Conservation (phyloP, 805 yeast species). For the Ogataea pilisensis region DNA sequence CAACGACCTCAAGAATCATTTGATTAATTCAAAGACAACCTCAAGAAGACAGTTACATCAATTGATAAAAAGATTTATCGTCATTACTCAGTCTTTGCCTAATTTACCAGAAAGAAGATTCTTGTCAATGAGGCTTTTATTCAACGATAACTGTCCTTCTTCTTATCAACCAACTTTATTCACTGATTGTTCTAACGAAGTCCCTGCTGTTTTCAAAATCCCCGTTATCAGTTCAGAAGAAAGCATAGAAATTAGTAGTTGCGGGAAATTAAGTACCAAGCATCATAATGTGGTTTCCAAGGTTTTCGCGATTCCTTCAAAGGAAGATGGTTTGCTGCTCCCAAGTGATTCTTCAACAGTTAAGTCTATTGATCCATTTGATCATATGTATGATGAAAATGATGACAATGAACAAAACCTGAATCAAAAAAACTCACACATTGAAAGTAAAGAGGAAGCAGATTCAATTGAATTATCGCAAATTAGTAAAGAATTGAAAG, state of each 20-base stretch:
- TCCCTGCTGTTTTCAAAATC: slow-evolving; percentile 37
- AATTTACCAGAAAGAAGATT: slow-evolving; percentile 45
- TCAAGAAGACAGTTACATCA: slow-evolving; percentile 44
- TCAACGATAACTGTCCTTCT: slow-evolving; percentile 42
- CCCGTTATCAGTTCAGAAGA: slow-evolving; percentile 24
- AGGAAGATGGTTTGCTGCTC: slow-evolving; percentile 22
- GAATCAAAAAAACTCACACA: no score
- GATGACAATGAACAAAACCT: no score
- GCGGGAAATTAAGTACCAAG: slow-evolving; percentile 22
- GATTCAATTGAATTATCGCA: slow-evolving; percentile 16
- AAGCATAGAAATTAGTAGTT: slow-evolving; percentile 14
- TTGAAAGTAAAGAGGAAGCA: neutral
- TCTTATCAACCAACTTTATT: slow-evolving; percentile 45
- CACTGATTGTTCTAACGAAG: slow-evolving; percentile 31
- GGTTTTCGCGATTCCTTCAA: slow-evolving; percentile 29
- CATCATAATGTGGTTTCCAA: slow-evolving; percentile 20
- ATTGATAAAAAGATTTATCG: slow-evolving; percentile 47
- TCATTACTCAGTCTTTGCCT: slow-evolving; percentile 50
- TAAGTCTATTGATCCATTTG: slow-evolving; percentile 29
- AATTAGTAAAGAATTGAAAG: slow-evolving; percentile 20
- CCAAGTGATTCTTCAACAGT: slow-evolving; percentile 31
- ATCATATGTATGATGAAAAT: slow-evolving; percentile 1
- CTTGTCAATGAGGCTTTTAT: slow-evolving; percentile 45
- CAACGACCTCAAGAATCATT: slow-evolving; percentile 4
- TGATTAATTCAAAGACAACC: slow-evolving; percentile 25